Evolutionary conservation across 345 rosid species (phyloP), one percentile per base, ranked within the genome.

Genomic region (Moringa oleifera): DNA sequence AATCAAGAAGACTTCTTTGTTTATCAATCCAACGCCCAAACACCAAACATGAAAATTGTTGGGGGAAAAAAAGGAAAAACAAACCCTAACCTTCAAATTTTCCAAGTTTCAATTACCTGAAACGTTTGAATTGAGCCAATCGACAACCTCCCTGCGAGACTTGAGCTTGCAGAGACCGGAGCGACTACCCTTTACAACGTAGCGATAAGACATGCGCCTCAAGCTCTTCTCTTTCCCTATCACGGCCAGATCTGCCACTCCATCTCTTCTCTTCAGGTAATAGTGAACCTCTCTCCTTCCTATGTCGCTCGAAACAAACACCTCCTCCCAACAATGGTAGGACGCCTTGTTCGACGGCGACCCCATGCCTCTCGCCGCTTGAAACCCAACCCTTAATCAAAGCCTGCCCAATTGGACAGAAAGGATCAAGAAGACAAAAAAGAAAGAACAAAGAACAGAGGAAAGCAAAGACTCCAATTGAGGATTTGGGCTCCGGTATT

Each of bases 251-350:
- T 84, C 92, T 58, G 71, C 66, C 23, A 58, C 58, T 0, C 92
- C 90, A 51, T 84, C 89, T 50, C 20, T 73, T 63, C 81, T 81
- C 70, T 77, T 89, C 25, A 85, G 79, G 59, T 77, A 85, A 59
- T 82, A 90, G 49, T 66, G 90, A 68, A 88, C 78, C 81, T 75
- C 90, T 5, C 70, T 73, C 75, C 79, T 81, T 54, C 86, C 90
- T 52, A 62, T 77, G n/a, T 75, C 73, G 77, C 54, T 72, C 51
- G 73, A 77, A 59, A 73, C 82, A 45, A 65, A 69, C 68, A 73
- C 81, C 90, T 87, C 90, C 55, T 75, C 86, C 97, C 97, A 90
- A 37, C 86, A 74, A 22, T 73, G 80, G 72, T 90, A 90, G 25
- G 73, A 47, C 72, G 63, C 55, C 70, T 55, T 31, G 7, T 57